Evolutionary conservation across 2,329 filamentous ascomycete genomes (phyloP), one percentile per base, ranked within the genome.

Genomic region (Aspergillus unguis): DNA sequence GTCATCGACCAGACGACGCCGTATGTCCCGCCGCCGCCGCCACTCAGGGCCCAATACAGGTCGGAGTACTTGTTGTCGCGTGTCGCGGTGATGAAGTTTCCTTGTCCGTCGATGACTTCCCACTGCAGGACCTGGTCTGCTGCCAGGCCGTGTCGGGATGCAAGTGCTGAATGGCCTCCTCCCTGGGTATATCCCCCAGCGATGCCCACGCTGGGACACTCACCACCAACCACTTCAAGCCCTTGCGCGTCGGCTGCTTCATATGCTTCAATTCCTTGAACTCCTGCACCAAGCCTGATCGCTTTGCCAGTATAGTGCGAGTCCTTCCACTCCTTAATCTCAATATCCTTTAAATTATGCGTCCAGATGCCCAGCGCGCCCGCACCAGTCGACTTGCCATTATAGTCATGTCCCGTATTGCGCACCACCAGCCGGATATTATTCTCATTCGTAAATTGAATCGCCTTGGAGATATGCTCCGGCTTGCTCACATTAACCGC

Each of bases 171-270:
- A 61, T 85, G 82, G 0, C 85, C 84, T 11, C 82, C 84, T 5
- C 82, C 83, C 62, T 84, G 80, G 3, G 73, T 77, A 58, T 80
- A 86, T 1, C 84, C 84, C 10, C 84, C 84, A 0, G 80, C 77
- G 5, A 83, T 58, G 1, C 82, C 83, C 5, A 86, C 82, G 0
- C 77, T 80, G 0, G 75, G 76, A n/a, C 33, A 36, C 76, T 2
- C 83, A 4, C 33, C 84, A 0, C 79, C 80, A 0, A 86, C 78
- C 3, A 85, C 68, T 1, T 74, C 73, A 11, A 80, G 66, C 44
- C 77, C 75, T 51, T 73, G 60, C 2, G 69, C 59, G 46, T 78
- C 68, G 0, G 80, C 74, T 6, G 72, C 67, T 1, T 70, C 61
- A 56, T 83, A 80, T 0, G 80, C 65, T 4, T 81, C 74, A 27